Evolutionary conservation across 2,329 filamentous ascomycete species (phyloP).

Genomic region (Fusarium mangiferae): DNA sequence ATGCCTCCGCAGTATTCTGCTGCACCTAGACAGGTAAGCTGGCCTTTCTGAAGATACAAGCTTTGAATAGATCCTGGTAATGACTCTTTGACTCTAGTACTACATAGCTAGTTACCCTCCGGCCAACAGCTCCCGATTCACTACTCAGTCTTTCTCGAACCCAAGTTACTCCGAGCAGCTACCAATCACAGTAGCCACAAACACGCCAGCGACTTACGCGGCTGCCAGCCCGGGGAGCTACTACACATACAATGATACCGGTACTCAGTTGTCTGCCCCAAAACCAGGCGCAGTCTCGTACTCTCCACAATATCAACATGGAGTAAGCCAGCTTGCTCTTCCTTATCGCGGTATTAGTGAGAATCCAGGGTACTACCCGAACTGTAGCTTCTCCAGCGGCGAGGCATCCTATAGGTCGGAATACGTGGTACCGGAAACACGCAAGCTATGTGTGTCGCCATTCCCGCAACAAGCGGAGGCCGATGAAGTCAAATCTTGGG

Average conservation of each 20-base stretch:
- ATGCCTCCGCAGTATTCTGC: slow-evolving; percentile 25
- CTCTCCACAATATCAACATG: slow-evolving; percentile 21
- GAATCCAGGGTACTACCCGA: slow-evolving; percentile 4
- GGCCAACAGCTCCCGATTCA: slow-evolving; percentile 5
- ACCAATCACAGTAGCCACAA: background rate
- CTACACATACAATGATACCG: slow-evolving; percentile 5
- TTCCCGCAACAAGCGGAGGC: slow-evolving; percentile 38
- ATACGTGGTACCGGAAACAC: slow-evolving; percentile 25
- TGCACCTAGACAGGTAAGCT: slow-evolving; percentile 34
- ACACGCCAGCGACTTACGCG: slow-evolving; percentile 9
- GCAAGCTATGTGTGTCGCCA: slow-evolving; percentile 42
- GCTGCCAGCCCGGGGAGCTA: slow-evolving; percentile 6
- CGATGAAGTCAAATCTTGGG: slow-evolving; percentile 44
- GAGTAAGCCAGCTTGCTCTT: slow-evolving; percentile 21
- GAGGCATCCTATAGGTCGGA: slow-evolving; percentile 3
- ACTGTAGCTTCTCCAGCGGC: background rate
- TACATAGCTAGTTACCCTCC: slow-evolving; percentile 17
- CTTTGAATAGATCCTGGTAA: background rate
- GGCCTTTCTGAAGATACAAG: background rate
- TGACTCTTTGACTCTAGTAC: slow-evolving; percentile 17
- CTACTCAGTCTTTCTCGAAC: background rate
- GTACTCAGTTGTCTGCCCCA: background rate
- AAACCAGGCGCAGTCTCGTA: slow-evolving; percentile 12
- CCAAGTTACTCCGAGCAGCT: slow-evolving; percentile 13
- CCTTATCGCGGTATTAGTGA: slow-evolving; percentile 27